Evolutionary conservation across 495 filamentous ascomycete genomes (phyloP), one percentile per base, ranked within the genome.

Genomic region (Cladorrhinum samala): DNA sequence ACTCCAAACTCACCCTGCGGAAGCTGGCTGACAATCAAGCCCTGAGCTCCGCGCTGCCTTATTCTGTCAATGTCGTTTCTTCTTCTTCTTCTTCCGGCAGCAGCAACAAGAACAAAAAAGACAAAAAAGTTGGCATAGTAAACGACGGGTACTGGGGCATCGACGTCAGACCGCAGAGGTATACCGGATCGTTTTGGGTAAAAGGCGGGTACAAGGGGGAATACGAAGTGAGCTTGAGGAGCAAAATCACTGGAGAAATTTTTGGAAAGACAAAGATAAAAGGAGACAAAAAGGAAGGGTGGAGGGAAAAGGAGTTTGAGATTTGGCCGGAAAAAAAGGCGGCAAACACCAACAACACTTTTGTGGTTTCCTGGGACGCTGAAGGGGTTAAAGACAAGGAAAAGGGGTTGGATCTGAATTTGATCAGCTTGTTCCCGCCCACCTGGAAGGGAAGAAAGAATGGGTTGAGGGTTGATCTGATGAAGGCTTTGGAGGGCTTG

Each of bases 341-440:
- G 8, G 68, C 77, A 4, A 79, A 80, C 62, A 75, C 74, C 41
- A 82, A 87, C 33, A 89, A 88, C 57, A 83, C 83, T 30, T 85
- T 85, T 60, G 75, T 75, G 2, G 56, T 88, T 27, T 79, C 79
- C 3, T 80, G 85, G 52, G 73, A 86, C 55, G 68, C 72, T 1
- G 62, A 72, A 8, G 65, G 67, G 48, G 58, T 63, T 50, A 6
- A 9, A 37, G 68, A 69, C 9, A 59, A 62, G 17, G 71, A 69
- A 0, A 67, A 65, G 5, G 72, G 71, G 3, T 74, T 87, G 46
- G 81, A 83, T 52, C 84, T 88, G 58, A 78, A 82, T 46, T 63
- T 86, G 25, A 79, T 88, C 53, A 78, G 78, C 38, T 54, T 89
- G 23, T 89, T 87, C 62, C 83, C 83, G 2, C 83, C 83, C 5